Base-by-base conservation (phyloP, 148 eudicot genomes). In the Persicaria tinctoria region DNA sequence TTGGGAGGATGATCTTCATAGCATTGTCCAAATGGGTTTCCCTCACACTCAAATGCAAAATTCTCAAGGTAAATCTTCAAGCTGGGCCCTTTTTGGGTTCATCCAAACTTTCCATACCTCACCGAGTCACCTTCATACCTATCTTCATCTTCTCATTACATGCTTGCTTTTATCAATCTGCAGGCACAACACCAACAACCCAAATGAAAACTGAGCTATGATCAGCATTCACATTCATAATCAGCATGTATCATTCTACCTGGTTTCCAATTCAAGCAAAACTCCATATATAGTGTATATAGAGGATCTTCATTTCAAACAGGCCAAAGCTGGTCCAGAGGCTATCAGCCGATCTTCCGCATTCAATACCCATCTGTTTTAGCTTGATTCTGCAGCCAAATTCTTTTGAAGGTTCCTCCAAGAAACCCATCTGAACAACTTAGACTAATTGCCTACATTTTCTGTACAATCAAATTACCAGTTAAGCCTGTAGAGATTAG, bases 1-100 rank as follows among this genome's bases (percentile, higher is more conserved):
- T 47, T 47, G 74, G 74, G 74, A 71, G 74, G 74, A 50, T 50
- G 74, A 71, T 71, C 74, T 71, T 23, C 74, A 71, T 13, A 71
- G 74, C 55, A 11, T 71, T 50, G 55, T 71, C 44, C 74, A 71
- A 17, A 71, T 71, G 74, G 55, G 74, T 71, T 46, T 71, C 41
- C 38, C 74, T 71, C 74, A 47, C 17, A 71, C 46, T 70, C 51
- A 70, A 10, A 70, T 18, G 49, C 51, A 46, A 70, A 70, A 9
- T 71, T 11, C 8, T 48, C 54, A 69, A 69, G 72, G 72, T 69
- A 46, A n/a, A 46, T 3, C 18, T 69, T 41, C 72, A 44, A 44
- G 48, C 72, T 44, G 50, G 49, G 8, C n/a, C 11, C 18, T 53
- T 53, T 53, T 69, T 38, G 1, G 9, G n/a, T 44, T 6, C 6